Evolutionary conservation across 768 basidiomycete genomes (phyloP), one percentile per base, ranked within the genome.

Genomic region (Pleurotus platypus): DNA sequence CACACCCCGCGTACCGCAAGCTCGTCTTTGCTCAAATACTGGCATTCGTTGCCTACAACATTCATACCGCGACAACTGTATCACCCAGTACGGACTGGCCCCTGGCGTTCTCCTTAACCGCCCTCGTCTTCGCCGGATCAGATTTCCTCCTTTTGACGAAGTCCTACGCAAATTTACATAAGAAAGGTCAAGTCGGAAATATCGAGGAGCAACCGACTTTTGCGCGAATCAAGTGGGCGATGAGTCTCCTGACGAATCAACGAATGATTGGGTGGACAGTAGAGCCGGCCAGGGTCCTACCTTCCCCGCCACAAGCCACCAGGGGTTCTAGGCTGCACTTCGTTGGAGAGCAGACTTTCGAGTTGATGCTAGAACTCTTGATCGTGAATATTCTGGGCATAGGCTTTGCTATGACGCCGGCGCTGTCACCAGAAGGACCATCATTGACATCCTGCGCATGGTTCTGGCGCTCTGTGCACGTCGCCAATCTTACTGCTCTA

Each of bases 201-300:
- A 62, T 62, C n/a, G 24, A 46, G 3, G 22, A 59, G 7, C 56
- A 39, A 6, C 42, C 62, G 5, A 40, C 66, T 7, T 53, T 55
- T 16, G 43, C 57, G 38, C 60, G 64, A 27, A 12, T 62, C 13
- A 51, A 55, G 22, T 67, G 65, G 65, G 40, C 64, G 2, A 45
- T 35, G 24, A 56, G 57, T 49, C 46, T 64, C 13, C 50, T 57
- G 20, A 45, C 48, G 22, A 61, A 56, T 16, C 59, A 57, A 6
- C 62, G 66, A 49, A 60, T 62, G 7, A 55, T 66, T 39, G 58
- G 65, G 35, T 66, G 60, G 61, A 63, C 18, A n/a, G 24, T 13
- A 18, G 35, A 57, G 15, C 22, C 18, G 6, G 12, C 30, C 15
- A 13, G 57, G 38, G 35, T 55, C 15, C 37, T 42, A 4, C 46